Base-by-base conservation (phyloP, 2,329 filamentous ascomycete genomes). In the Phoma herbarum region DNA sequence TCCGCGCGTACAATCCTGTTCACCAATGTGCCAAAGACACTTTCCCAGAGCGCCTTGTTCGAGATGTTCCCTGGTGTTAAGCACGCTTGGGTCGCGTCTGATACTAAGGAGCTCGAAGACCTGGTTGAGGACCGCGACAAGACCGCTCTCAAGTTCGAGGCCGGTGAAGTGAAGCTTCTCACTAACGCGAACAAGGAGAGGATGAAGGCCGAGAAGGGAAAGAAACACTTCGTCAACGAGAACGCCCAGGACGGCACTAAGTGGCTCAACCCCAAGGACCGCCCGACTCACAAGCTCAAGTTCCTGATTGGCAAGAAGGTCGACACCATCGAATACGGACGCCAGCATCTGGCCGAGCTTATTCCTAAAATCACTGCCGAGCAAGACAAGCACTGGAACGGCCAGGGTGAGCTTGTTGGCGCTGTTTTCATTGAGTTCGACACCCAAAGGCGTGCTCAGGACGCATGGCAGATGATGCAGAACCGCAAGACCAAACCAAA, bases 351-450 rank as follows among this genome's bases (percentile, higher is more conserved):
- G 47, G 85, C 88, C 48, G 87, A 89, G 45, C 83, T 96, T 37
- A 87, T 89, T 43, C 90, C 91, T 4, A 85, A 89, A 62, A 88
- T 92, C 41, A 84, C 89, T 41, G 79, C 83, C 20, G 84, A 88
- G 42, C 92, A 95, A 75, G 83, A 82, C 51, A 82, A 84, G 54
- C 90, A 92, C 71, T 86, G 84, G 53, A 82, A 84, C 14, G 89
- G 90, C 50, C 84, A 90, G 37, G 86, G 84, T 44, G 84, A 88
- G 51, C 85, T 89, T 52, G 81, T 92, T 7, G 86, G 89, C 0
- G 89, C 91, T 18, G 90, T 95, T 6, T 98, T 99, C 72, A 86
- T 98, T 59, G 91, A 97, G 73, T 99, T 97, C 70, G 84, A 86
- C 59, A 87, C 84, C 4, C 93, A 97, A 76, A 86, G 88, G 56